Conservation (phyloP, 2,329 filamentous ascomycete genomes). For the Trichoderma afroharzianum region DNA sequence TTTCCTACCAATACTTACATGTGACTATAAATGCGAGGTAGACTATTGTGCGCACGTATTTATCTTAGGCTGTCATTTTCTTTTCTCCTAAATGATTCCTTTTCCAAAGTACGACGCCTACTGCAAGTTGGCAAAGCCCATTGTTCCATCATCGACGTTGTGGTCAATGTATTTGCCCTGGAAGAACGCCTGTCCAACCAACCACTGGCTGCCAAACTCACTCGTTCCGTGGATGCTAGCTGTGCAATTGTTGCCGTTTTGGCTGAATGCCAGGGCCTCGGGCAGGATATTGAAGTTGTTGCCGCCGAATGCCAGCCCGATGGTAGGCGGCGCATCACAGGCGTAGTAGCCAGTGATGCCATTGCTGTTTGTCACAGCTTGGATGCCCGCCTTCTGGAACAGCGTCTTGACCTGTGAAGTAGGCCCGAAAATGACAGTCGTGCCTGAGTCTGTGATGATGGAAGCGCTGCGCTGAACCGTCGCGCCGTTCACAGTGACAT, state of each 20-base stretch:
- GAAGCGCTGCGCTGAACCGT: neutral
- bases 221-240: constrained; percentile 19
- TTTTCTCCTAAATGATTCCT: too few relatives aligned
- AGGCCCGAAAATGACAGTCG: constrained; percentile 22
- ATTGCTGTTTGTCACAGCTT: constrained; percentile 5
- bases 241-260: constrained; percentile 21
- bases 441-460: constrained; percentile 22
- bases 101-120: neutral
- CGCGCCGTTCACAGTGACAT: constrained; percentile 18
- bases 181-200: constrained; percentile 25
- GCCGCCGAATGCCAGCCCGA: constrained; percentile 20
- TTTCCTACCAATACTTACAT: neutral
- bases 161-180: constrained; percentile 24
- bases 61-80: neutral
- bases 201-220: constrained; percentile 20
- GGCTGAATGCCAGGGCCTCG: constrained; percentile 19
- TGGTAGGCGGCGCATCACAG: constrained; percentile 18
- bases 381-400: constrained; percentile 20
- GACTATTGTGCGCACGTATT: neutral
- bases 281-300: constrained; percentile 21
- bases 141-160: constrained; percentile 18
- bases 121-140: constrained; percentile 20
- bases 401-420: constrained; percentile 12
- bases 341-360: constrained; percentile 21
- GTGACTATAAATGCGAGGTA: neutral